Conservation (phyloP, 2,329 filamentous ascomycete genomes). For the Sphaerulina populicola region DNA sequence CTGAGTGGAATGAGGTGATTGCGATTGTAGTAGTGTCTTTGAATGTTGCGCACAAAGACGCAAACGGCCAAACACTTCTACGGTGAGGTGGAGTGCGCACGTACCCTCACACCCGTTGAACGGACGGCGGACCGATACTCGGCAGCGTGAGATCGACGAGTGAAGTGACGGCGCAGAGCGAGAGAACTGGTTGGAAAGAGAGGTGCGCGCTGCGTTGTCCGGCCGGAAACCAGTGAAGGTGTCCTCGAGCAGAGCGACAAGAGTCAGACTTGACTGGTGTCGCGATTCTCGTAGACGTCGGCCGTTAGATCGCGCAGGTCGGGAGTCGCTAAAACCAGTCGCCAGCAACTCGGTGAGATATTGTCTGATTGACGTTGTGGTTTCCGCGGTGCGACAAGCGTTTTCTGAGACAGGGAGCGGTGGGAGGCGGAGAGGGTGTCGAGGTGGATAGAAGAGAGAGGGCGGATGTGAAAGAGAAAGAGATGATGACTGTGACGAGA, state of each 20-base stretch:
- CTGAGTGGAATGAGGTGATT: neutral
- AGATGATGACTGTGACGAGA: constrained; percentile 6
- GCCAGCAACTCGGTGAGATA: constrained; percentile 18
- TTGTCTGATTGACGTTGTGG: constrained; percentile 1
- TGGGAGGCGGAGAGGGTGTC: constrained; percentile 15
- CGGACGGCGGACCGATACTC: constrained; percentile 10
- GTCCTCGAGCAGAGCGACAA: constrained; percentile 40
- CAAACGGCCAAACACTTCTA: constrained; percentile 13
- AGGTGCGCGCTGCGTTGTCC: constrained; percentile 20
- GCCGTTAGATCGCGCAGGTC: constrained; percentile 28
- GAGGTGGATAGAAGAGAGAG: constrained; percentile 16
- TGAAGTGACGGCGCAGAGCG: constrained; percentile 9
- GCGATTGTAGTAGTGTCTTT: constrained; percentile 1
- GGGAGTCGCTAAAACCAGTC: constrained; percentile 18
- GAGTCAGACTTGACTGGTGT: constrained; percentile 13
- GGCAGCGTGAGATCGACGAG: constrained; percentile 4
- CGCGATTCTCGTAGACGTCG: constrained; percentile 27
- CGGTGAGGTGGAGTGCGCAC: constrained; percentile 17
- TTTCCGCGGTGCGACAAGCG: constrained; percentile 14
- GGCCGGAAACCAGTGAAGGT: constrained; percentile 53
- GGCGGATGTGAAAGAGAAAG: constrained; percentile 7
- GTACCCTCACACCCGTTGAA: constrained; percentile 24
- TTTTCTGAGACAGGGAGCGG: constrained; percentile 23
- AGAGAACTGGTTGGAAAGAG: constrained; percentile 11
- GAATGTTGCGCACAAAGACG: constrained; percentile 18